Base-by-base conservation (phyloP, 768 basidiomycete species). In the Trametes cinnabarina region DNA sequence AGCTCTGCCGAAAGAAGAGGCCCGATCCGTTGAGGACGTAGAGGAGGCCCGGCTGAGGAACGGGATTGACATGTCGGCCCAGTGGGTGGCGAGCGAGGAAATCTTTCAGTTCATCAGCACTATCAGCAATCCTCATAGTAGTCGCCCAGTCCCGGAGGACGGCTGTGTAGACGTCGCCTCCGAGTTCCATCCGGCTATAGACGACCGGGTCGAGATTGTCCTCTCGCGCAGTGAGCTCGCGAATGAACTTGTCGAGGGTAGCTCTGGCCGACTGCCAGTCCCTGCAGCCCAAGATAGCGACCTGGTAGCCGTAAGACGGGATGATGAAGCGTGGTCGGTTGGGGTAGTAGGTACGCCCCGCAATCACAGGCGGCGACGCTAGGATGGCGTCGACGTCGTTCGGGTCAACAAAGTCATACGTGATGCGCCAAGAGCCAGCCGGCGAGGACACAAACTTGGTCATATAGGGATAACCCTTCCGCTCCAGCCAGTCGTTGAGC, bases 101-200 rank as follows among this genome's bases (percentile, higher is more conserved):
- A 22, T n/a, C 19, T 19, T 42, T 22, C 4, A 42, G 41, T 3
- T n/a, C 41, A 4, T n/a, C 19, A 22, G 5, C 15, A 20, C 41
- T 20, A 9, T 23, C 39, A 35, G 39, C n/a, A 35, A 51, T 19
- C 37, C n/a, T 22, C 22, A 39, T 6, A 3, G 51, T 40, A 37
- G 10, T 51, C 15, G 15, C 35, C 51, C 51, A 51, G 40, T 51
- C 39, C 9, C 39, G 34, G 37, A 51, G 40, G 37, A 51, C 51
- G 3, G 39, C 51, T 15, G 51, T 51, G 37, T 51, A 51, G 2
- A 51, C 35, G 12, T 51, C 51, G n/a, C 51, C 51, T n/a, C 51
- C 37, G 4, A 51, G 23, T 15, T 39, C 51, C 35, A 40, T 42
- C 7, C 37, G 51, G 37, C 51, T 51, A 19, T 42, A 6, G 19